Conservation (phyloP, 352 stramenopile genomes). For the Phytopythium oedochilum region DNA sequence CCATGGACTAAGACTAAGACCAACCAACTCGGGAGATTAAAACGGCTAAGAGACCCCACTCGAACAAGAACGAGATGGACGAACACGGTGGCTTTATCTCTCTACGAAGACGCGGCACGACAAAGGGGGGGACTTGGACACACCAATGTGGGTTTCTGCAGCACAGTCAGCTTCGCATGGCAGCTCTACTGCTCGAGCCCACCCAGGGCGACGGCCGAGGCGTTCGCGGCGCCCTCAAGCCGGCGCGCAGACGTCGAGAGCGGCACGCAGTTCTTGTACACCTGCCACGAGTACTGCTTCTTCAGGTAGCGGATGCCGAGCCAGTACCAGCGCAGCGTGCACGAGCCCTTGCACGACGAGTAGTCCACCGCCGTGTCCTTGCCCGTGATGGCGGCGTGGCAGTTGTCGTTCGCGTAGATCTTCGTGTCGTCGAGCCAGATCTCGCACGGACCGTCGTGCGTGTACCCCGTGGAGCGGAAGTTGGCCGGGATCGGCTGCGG, state of each 20-base stretch:
- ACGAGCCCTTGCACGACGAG: conserved; percentile 25
- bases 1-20: too few species aligned
- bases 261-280: conserved; percentile 49
- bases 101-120: too few species aligned
- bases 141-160: too few species aligned
- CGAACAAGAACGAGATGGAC: too few species aligned
- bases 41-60: too few species aligned
- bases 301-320: conserved; percentile 36
- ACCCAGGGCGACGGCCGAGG: conserved; percentile 13
- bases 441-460: conserved; percentile 36
- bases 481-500: conserved; percentile 26
- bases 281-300: conserved; percentile 48
- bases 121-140: too few species aligned
- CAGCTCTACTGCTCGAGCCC: neutral
- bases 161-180: too few species aligned
- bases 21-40: too few species aligned
- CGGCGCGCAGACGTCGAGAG: conserved; percentile 13
- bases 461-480: conserved; percentile 47
- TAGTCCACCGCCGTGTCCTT: conserved; percentile 35
- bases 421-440: conserved; percentile 36
- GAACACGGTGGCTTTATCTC: too few species aligned
- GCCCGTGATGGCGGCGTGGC: conserved; percentile 25
- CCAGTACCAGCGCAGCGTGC: conserved; percentile 39
- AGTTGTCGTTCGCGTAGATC: conserved; percentile 31
- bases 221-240: conserved; percentile 16